Conservation (phyloP, 1,139 yeast genomes). For the Trichomonascaceae sp. region DNA sequence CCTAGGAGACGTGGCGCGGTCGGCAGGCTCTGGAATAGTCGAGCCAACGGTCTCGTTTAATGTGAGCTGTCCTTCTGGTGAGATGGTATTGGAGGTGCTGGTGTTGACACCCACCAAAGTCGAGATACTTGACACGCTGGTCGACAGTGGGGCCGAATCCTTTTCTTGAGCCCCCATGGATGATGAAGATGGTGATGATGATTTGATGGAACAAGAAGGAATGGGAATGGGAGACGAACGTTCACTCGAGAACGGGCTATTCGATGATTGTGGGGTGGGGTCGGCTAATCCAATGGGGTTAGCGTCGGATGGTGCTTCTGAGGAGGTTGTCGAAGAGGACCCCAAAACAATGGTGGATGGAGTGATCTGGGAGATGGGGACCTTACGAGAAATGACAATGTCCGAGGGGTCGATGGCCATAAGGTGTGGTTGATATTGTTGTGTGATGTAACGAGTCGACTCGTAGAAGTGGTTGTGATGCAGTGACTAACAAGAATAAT, state of each 20-base stretch:
- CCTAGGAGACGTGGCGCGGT: conserved; percentile 21
- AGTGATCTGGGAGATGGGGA: conserved; percentile 15
- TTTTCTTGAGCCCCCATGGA: too few relatives aligned
- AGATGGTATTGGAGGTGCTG: not conserved
- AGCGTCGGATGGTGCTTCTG: not conserved
- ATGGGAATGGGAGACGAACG: not conserved
- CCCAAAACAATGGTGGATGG: conserved; percentile 17
- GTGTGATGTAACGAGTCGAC: too few relatives aligned
- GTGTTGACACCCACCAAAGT: not conserved
- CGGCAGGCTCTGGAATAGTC: conserved; percentile 15
- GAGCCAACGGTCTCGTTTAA: conserved; percentile 2
- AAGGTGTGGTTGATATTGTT: too few relatives aligned
- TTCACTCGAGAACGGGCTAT: conserved; percentile 1
- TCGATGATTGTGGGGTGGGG: too few relatives aligned
- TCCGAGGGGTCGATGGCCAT: too few relatives aligned
- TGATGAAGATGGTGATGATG: too few relatives aligned
- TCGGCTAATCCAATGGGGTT: too few relatives aligned
- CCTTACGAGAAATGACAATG: too few relatives aligned
- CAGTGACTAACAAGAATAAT: too few relatives aligned
- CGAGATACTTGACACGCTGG: not conserved
- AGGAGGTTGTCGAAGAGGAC: conserved; percentile 7
- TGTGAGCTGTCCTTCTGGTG: too few relatives aligned
- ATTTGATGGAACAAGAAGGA: not conserved
- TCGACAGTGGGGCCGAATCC: too few relatives aligned
- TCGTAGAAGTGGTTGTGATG: too few relatives aligned